phyloP scores from a whole-genome alignment of 1,284 basidiomycete species.

The Naganishia sp. region DNA sequence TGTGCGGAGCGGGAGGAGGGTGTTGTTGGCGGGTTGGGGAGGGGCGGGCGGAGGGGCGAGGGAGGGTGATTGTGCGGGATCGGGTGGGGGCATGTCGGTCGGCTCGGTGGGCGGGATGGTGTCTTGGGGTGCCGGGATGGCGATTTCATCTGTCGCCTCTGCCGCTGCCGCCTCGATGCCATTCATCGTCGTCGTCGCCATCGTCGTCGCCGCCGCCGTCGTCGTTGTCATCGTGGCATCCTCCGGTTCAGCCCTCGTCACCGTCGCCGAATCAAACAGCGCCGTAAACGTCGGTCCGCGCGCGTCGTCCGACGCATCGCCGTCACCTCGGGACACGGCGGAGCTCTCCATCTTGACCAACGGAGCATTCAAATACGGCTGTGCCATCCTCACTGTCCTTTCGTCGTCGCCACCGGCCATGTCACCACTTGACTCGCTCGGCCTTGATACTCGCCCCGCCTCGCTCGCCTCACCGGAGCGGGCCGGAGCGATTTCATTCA shows the following conservation, averaged over 20 bases:
- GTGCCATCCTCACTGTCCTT: neutral
- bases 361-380: neutral
- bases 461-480: neutral
- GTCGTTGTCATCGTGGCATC: neutral
- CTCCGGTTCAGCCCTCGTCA: neutral
- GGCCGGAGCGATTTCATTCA: neutral
- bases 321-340: neutral
- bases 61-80: neutral
- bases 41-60: neutral
- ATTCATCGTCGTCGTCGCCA: neutral
- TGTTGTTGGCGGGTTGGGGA: neutral
- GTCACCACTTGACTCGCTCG: neutral
- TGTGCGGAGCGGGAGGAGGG: slow-evolving; percentile 7
- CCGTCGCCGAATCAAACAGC: slow-evolving; percentile 9
- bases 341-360: slow-evolving; percentile 5
- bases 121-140: no score
- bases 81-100: no score
- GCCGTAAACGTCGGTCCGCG: slow-evolving; percentile 10
- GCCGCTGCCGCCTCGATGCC: no score
- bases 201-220: neutral
- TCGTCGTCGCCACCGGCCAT: neutral
- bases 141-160: neutral
- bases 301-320: neutral
- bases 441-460: neutral
- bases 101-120: no score